phyloP scores from a whole-genome alignment of 306 rosid species.

The Cucurbita ficifolia region DNA sequence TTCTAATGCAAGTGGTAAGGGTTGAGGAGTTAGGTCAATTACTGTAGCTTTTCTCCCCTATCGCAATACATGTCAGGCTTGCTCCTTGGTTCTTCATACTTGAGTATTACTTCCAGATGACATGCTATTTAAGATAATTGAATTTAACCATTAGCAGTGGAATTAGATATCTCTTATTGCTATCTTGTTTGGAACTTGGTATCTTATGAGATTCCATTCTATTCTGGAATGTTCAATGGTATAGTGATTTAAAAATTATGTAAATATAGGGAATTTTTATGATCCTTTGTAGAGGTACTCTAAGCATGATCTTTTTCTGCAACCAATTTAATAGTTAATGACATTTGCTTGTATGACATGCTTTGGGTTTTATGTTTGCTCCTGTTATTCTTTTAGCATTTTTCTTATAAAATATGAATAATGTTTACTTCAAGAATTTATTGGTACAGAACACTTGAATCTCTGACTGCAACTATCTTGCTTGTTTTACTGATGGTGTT shows the following conservation, averaged over 20 bases:
- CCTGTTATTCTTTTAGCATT: not conserved
- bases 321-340: not conserved
- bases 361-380: not conserved
- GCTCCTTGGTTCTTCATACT: not conserved
- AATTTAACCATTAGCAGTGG: not conserved
- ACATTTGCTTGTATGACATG: not conserved
- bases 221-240: not conserved
- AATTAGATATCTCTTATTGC: not conserved
- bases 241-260: not conserved
- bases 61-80: not conserved
- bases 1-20: slow-evolving; percentile 83
- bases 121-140: not conserved
- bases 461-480: not conserved
- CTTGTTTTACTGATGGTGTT: not conserved
- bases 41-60: not conserved
- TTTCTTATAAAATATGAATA: not conserved
- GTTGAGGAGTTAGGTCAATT: not conserved
- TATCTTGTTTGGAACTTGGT: not conserved
- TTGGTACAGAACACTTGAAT: not conserved
- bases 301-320: not conserved
- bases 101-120: not conserved
- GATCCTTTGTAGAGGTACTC: not conserved
- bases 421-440: not conserved
- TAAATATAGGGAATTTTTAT: not conserved
- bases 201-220: not conserved